Evolutionary conservation across 148 eudicot species (phyloP), one percentile per base, ranked within the genome.

Genomic region (Dianthus caryophyllus): DNA sequence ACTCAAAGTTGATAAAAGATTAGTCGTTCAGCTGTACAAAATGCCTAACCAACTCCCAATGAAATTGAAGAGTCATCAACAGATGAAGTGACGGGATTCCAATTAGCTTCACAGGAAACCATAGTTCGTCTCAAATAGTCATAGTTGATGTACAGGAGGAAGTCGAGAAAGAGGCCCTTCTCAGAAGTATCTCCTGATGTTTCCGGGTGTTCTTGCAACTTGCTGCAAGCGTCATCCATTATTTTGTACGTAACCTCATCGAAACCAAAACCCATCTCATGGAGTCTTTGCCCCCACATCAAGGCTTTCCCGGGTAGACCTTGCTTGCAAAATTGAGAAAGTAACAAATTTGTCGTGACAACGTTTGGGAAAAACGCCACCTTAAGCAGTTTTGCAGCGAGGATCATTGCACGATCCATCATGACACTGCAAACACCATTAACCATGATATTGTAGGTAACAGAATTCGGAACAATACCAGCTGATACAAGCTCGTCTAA

Each of bases 381-480:
- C 80, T 94, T 94, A 48, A 88, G 92, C 78, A 94, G 75, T 72
- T 86, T 94, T 20, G 88, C 99, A 14, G 88, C 79, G 70, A 90
- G 77, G 60, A 88, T 82, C 87, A 85, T 85, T 18, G 96, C 90
- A 65, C 81, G 87, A 54, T 88, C 96, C 48, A 86, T 76, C 61
- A 88, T 71, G 69, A 86, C 88, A 80, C 81, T 66, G 63, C 99
- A 94, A 76, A 83, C 79, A 36, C 87, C 96, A 76, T 80, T 90
- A 75, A 94, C 55, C 87, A 94, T 79, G 43, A 84, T 94, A 79
- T 94, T 94, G 71, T 94, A 94, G 0, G 99, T 94, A 66, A 86
- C 85, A 18, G 90, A 78, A 79, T 94, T 71, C 5, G 97, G 99
- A 73, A 83, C 85, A 66, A 86, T 69, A 63, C 97, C 97, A 49